Evolutionary conservation across 2,329 filamentous ascomycete genomes (phyloP).

Genomic region (Trichoderma semiorbis): DNA sequence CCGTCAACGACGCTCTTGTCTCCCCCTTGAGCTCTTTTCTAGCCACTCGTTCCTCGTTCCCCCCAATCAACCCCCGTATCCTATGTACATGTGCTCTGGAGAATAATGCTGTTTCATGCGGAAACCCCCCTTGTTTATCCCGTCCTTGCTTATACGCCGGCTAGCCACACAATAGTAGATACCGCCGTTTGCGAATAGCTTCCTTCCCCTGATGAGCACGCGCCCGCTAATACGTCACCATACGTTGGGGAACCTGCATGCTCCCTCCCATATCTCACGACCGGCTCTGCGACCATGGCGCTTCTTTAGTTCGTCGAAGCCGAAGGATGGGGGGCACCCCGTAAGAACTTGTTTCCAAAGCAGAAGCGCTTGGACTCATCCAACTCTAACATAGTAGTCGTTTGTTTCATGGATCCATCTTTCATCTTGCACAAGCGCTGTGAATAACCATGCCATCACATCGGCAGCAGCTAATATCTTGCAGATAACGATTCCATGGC

Average conservation of each 20-base stretch:
- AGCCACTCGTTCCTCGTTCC: background rate
- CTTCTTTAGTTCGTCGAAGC: background rate
- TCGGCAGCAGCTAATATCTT: background rate
- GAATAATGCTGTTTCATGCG: background rate
- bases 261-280: background rate
- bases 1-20: background rate
- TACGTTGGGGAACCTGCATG: background rate
- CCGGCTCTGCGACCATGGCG: background rate
- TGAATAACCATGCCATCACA: background rate
- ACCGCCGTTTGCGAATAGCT: background rate
- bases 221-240: background rate
- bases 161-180: background rate
- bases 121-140: background rate
- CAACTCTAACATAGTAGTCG: background rate
- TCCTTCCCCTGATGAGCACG: background rate
- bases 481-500: background rate
- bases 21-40: background rate
- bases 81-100: background rate
- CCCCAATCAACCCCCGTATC: background rate
- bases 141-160: background rate
- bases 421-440: slow-evolving; percentile 1
- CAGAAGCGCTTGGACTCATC: background rate
- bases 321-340: background rate
- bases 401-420: background rate
- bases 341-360: background rate